Evolutionary conservation across 2,329 filamentous ascomycete species (phyloP).

Genomic region (Fusarium tuaranense): DNA sequence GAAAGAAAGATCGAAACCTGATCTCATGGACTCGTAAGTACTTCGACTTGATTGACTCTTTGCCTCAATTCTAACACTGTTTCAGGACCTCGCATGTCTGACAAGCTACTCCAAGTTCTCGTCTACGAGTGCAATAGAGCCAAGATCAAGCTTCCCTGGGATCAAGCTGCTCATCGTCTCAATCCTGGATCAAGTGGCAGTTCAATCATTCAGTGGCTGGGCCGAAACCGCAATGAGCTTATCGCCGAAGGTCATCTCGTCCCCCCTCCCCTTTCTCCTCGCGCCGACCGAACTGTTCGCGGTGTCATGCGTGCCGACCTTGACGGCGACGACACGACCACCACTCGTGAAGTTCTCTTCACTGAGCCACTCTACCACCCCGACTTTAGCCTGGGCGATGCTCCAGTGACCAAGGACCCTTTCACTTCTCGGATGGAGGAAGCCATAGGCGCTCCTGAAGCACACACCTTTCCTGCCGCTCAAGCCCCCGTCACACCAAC

Average conservation of each 20-base stretch:
- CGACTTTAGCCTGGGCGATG: slow-evolving; percentile 47
- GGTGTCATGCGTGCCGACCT: slow-evolving; percentile 48
- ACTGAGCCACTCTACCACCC: slow-evolving; percentile 49
- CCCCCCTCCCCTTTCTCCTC: slow-evolving; percentile 50
- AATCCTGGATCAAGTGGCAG: slow-evolving; percentile 55
- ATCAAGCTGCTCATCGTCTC: slow-evolving; percentile 54
- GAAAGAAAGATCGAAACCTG: slow-evolving; percentile 51
- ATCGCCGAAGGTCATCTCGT: slow-evolving; percentile 56
- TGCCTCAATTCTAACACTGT: slow-evolving; percentile 1
- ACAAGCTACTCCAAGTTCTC: slow-evolving; percentile 57
- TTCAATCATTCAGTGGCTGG: slow-evolving; percentile 53
- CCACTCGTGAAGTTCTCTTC: slow-evolving; percentile 47
- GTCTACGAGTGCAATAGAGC: slow-evolving; percentile 53
- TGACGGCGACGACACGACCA: slow-evolving; percentile 39
- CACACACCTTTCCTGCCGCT: neutral
- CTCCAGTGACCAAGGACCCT: neutral
- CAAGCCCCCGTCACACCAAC: neutral
- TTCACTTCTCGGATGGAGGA: neutral
- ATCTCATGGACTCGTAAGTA: slow-evolving; percentile 59
- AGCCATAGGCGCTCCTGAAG: neutral
- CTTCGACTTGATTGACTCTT: neutral
- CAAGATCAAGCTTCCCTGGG: slow-evolving; percentile 53
- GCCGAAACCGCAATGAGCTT: slow-evolving; percentile 50
- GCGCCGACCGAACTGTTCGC: slow-evolving; percentile 43
- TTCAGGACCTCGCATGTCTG: slow-evolving; percentile 58